Base-by-base conservation (phyloP, 2,329 filamentous ascomycete genomes). In the Fusarium albosuccineum region DNA sequence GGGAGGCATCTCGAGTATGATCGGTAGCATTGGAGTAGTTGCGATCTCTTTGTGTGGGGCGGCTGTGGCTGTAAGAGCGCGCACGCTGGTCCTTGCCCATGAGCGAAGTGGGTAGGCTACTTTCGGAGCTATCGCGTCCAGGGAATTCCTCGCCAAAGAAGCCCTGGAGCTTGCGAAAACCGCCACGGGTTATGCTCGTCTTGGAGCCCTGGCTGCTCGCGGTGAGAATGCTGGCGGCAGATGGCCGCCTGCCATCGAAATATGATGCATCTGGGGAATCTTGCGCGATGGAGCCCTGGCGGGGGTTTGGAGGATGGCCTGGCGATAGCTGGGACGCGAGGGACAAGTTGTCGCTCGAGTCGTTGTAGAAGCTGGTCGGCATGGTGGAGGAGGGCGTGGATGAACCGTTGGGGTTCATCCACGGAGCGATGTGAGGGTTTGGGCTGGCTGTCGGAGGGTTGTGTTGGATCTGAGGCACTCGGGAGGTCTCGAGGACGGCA, bases 61-160 rank as follows among this genome's bases (percentile, higher is more conserved):
- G 84, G 70, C 80, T 82, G 71, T 89, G 83, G 75, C 85, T 88
- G 76, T 89, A 89, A 52, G 87, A 89, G 71, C 87, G 87, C 63
- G 86, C 86, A 66, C 89, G 87, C 73, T 86, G 85, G 70, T 91
- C 88, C 77, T 88, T 89, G 70, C 75, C 76, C 61, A 76, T 73
- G 67, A 77, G 74, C 52, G 81, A 83, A 63, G 80, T 81, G 64
- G 83, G 80, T 72, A 92, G 79, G 79, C 88, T 90, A 70, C 87
- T 86, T 60, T 97, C 92, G 54, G 92, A 94, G 67, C 90, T 90
- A 75, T 94, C 91, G 68, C 87, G 85, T 37, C 87, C 88, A 61
- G 89, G 88, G 77, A 92, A 93, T 75, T 97, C 94, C 73, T 97
- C 95, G 46, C 95, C 94, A 80, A 97, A 97, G 77, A 97, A 95